phyloP scores from a whole-genome alignment of 2,329 filamentous ascomycete genomes.

The Aspergillus pseudoglaucus region DNA sequence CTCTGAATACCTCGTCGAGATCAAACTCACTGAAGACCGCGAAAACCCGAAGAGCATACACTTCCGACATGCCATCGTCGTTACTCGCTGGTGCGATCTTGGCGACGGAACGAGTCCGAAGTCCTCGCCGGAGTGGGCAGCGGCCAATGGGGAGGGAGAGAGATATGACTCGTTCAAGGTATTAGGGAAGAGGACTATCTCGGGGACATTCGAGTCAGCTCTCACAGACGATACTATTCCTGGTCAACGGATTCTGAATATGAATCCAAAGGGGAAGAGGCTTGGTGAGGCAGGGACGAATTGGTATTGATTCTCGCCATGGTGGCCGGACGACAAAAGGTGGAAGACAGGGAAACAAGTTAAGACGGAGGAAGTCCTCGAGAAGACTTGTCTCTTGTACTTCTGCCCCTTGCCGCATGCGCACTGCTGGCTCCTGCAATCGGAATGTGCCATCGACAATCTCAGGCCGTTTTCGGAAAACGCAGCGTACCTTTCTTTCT shows the following conservation, averaged over 20 bases:
- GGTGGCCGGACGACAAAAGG: background rate
- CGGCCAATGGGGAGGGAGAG: slow-evolving; percentile 43
- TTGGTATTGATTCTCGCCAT: slow-evolving; percentile 49
- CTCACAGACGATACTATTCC: slow-evolving; percentile 50
- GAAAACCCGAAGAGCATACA: slow-evolving; percentile 31
- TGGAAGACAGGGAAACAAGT: background rate
- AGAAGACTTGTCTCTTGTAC: no score
- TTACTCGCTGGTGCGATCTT: slow-evolving; percentile 57
- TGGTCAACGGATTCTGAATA: slow-evolving; percentile 50
- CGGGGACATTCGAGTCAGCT: slow-evolving; percentile 54
- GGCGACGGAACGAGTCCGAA: slow-evolving; percentile 49
- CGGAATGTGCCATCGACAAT: no score
- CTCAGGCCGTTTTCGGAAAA: no score
- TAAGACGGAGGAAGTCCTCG: no score
- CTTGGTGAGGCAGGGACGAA: slow-evolving; percentile 49
- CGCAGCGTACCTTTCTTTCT: no score
- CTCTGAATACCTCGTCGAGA: slow-evolving; percentile 56
- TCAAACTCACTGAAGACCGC: slow-evolving; percentile 54
- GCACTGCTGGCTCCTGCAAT: no score
- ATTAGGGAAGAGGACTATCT: slow-evolving; percentile 51
- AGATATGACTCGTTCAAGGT: slow-evolving; percentile 50
- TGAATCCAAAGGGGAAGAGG: slow-evolving; percentile 53
- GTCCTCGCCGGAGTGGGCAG: slow-evolving; percentile 48
- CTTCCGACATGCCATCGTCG: slow-evolving; percentile 56
- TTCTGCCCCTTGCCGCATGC: no score